Conservation (phyloP, 208 protist species). For the Acanthamoeba lenticulata region DNA sequence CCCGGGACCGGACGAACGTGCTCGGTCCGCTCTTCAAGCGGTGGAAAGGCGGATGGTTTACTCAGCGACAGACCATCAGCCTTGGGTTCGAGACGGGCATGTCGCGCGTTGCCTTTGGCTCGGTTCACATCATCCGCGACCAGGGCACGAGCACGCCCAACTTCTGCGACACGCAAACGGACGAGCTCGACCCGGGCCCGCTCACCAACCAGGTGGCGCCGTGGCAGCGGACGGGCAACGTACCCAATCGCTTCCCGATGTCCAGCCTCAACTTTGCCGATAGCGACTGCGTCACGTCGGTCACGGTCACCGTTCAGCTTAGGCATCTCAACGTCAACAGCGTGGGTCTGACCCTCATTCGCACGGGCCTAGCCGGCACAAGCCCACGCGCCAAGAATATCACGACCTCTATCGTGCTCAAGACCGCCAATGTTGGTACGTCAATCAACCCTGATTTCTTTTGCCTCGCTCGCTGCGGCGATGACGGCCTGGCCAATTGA, state of each 20-base stretch:
- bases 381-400: no score
- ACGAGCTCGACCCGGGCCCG: not conserved
- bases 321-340: no score
- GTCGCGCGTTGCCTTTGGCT: not conserved
- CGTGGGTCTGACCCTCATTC: no score
- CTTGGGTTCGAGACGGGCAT: not conserved
- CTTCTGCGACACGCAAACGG: conserved; percentile 42
- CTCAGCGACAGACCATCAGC: conserved; percentile 31
- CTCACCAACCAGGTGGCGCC: not conserved
- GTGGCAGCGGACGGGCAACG: not conserved
- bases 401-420: no score
- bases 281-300: no score
- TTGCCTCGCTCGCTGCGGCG: no score
- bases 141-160: not conserved
- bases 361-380: no score
- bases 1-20: not conserved
- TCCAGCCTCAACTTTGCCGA: no score
- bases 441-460: no score
- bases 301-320: no score
- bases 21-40: conserved; percentile 36
- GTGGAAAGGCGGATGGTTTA: conserved; percentile 51
- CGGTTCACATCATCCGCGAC: not conserved
- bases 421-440: no score
- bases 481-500: no score
- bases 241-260: not conserved